Evolutionary conservation across 257 asterid species (phyloP).

Genomic region (Ballota nigra): DNA sequence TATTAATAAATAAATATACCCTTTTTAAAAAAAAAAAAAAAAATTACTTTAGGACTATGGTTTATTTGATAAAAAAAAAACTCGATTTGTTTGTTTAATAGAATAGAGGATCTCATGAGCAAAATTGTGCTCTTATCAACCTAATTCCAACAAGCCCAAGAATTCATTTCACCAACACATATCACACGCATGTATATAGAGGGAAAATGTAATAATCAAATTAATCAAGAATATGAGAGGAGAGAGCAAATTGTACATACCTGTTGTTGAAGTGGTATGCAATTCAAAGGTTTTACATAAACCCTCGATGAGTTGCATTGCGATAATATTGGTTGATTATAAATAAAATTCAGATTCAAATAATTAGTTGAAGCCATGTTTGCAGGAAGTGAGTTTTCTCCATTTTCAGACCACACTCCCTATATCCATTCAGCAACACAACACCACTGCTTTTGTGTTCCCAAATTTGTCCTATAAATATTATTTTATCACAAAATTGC

Average conservation of each 20-base stretch:
- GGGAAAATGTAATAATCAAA: too few species aligned
- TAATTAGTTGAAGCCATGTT: constrained; percentile 18
- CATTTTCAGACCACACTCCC: neutral
- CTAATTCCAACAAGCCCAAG: too few species aligned
- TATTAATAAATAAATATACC: too few species aligned
- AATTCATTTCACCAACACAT: too few species aligned
- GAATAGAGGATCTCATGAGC: too few species aligned
- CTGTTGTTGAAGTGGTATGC: constrained; percentile 43
- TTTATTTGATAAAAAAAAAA: too few species aligned
- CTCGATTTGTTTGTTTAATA: too few species aligned
- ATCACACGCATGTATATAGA: too few species aligned
- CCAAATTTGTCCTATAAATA: constrained; percentile 13
- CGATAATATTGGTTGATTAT: constrained; percentile 8
- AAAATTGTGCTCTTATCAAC: too few species aligned
- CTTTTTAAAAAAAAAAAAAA: too few species aligned
- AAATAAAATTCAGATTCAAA: constrained; percentile 25
- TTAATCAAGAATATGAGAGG: neutral
- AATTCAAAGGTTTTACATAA: constrained; percentile 28
- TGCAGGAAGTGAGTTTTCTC: constrained; percentile 13
- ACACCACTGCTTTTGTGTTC: constrained; percentile 29
- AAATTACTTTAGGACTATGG: too few species aligned
- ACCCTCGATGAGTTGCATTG: constrained; percentile 22
- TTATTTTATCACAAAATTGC: constrained; percentile 28
- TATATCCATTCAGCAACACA: constrained; percentile 23
- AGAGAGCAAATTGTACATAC: constrained; percentile 7